A percentile compares a stretch with the other conserved stretches of the same genome.
Evolutionary conservation across 108 stramenopile species (phyloP).

Genomic region (Bacterosira constricta): DNA sequence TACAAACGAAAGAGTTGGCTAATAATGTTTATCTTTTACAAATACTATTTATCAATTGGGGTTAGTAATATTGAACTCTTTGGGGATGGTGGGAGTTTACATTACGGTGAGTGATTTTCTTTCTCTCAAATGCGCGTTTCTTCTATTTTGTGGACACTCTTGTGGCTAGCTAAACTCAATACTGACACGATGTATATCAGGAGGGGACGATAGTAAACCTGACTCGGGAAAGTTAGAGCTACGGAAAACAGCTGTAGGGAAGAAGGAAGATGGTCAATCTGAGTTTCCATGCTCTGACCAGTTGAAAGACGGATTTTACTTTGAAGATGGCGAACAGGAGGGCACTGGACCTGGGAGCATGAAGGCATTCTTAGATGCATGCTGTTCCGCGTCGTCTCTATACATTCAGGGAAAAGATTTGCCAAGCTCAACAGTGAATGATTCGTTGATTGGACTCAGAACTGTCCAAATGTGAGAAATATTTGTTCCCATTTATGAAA

Average conservation of each 20-base stretch:
- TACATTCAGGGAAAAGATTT: background rate
- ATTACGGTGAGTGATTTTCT: slow-evolving; percentile 10
- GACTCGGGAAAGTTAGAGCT: slow-evolving; percentile 58
- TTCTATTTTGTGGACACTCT: too few relatives aligned
- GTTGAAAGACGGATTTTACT: slow-evolving; percentile 73
- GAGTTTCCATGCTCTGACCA: slow-evolving; percentile 30
- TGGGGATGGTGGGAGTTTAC: slow-evolving; percentile 51
- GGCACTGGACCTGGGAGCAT: slow-evolving; percentile 36
- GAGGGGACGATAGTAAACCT: slow-evolving; percentile 55
- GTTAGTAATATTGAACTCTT: slow-evolving; percentile 69
- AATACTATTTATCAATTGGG: too few relatives aligned
- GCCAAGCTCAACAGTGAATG: slow-evolving; percentile 12
- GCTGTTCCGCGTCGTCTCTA: slow-evolving; percentile 8
- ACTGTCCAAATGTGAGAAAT: slow-evolving; percentile 45
- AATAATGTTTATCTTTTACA: too few relatives aligned
- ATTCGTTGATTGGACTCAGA: slow-evolving; percentile 40
- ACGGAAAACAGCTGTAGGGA: slow-evolving; percentile 26
- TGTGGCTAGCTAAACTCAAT: too few relatives aligned
- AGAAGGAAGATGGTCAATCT: slow-evolving; percentile 22
- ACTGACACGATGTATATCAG: too few relatives aligned
- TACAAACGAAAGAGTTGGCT: too few relatives aligned
- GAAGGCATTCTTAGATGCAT: slow-evolving; percentile 35
- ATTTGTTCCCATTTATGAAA: too few relatives aligned
- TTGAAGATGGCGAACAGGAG: slow-evolving; percentile 59
- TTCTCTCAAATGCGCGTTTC: background rate